phyloP scores from a whole-genome alignment of 305 asterid genomes.

The Striga hermonthica region DNA sequence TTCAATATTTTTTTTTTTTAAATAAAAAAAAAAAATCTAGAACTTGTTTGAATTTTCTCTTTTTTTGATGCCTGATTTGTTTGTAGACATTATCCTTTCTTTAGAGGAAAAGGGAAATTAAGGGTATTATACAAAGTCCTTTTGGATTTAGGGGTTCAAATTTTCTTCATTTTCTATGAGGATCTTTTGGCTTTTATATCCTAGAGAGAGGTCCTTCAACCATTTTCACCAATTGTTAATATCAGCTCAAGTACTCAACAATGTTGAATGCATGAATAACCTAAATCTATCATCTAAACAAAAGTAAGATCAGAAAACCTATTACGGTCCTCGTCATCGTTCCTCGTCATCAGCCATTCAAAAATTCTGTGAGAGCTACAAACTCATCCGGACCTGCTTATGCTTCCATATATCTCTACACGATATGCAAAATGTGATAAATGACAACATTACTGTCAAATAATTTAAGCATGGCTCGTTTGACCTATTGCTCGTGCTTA shows the following conservation, averaged over 20 bases:
- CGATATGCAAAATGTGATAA: conserved; percentile 41
- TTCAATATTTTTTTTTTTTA: conserved; percentile 7
- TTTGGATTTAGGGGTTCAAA: conserved; percentile 29
- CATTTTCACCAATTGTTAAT: too few relatives aligned
- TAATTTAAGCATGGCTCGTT: conserved; percentile 24
- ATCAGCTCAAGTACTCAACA: too few relatives aligned
- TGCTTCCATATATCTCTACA: conserved; percentile 36
- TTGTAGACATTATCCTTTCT: conserved; percentile 22
- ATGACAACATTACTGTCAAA: conserved; percentile 24
- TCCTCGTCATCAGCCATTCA: conserved; percentile 33
- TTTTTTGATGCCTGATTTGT: conserved; percentile 5
- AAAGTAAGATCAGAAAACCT: conserved; percentile 28
- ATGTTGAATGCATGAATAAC: not conserved
- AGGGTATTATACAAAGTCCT: conserved; percentile 38
- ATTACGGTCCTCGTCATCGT: conserved; percentile 26
- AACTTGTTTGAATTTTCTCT: too few relatives aligned
- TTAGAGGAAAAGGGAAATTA: conserved; percentile 27
- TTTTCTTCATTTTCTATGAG: not conserved
- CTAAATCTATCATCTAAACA: conserved; percentile 23
- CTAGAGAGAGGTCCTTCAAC: not conserved
- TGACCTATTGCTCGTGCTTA: conserved; percentile 62
- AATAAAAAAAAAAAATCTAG: too few relatives aligned
- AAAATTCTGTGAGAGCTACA: conserved; percentile 24
- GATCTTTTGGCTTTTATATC: not conserved
- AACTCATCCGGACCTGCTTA: conserved; percentile 30